These are phyloP conservation scores for Hordeum marinum DNA, from an alignment of 176 grass and related monocot species.

Conservation along the genomic window DNA sequence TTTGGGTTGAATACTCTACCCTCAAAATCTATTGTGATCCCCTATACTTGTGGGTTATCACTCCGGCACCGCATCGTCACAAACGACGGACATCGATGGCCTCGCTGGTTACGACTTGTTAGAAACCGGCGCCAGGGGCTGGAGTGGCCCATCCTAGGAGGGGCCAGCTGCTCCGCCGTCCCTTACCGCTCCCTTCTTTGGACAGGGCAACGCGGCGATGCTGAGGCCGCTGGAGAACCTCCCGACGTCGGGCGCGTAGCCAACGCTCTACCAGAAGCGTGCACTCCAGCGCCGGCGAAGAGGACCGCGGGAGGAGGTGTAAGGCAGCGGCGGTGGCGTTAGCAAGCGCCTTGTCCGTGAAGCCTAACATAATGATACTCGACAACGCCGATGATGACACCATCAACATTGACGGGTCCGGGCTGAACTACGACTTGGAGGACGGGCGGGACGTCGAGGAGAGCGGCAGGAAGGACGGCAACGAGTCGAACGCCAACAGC, in stretches of 20 bases:
- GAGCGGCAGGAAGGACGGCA: slow-evolving; percentile 38
- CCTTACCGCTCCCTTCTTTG: slow-evolving; percentile 31
- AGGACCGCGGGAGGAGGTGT: slow-evolving; percentile 62
- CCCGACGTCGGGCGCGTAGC: slow-evolving; percentile 67
- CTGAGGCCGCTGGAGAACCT: slow-evolving; percentile 81
- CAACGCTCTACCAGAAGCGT: slow-evolving; percentile 95
- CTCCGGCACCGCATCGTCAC: slow-evolving; percentile 43
- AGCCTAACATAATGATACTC: slow-evolving; percentile 1
- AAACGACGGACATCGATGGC: slow-evolving; percentile 37
- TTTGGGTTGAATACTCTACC: too few relatives aligned
- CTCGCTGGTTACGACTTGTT: slow-evolving; percentile 55
- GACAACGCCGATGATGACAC: slow-evolving; percentile 65
- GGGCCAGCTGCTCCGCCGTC: not conserved
- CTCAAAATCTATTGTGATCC: too few relatives aligned
- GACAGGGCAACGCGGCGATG: slow-evolving; percentile 57
- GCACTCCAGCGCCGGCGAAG: slow-evolving; percentile 61
- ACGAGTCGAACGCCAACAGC: slow-evolving; percentile 63
- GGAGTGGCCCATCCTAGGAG: slow-evolving; percentile 6
- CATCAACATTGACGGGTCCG: slow-evolving; percentile 74
- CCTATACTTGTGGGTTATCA: too few relatives aligned
- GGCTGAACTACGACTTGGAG: slow-evolving; percentile 85
- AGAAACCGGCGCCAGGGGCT: slow-evolving; percentile 11
- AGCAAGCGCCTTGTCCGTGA: slow-evolving; percentile 11
- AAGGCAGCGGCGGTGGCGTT: slow-evolving; percentile 8
- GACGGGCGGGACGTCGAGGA: slow-evolving; percentile 52